phyloP scores from a whole-genome alignment of 129 eudicot genomes.

The Arctium minus region DNA sequence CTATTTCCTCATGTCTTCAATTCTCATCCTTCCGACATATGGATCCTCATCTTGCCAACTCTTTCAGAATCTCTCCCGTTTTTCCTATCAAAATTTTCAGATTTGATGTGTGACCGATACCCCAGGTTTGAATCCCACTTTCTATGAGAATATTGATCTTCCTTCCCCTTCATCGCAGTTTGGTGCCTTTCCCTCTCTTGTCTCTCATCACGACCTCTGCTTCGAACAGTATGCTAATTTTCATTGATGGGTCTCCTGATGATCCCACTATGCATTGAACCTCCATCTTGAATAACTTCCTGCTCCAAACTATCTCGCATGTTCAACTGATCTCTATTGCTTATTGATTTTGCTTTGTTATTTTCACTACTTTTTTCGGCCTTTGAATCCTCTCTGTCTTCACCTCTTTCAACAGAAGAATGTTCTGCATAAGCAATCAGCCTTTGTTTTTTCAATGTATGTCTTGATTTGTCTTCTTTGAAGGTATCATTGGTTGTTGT shows the following conservation, averaged over 20 bases:
- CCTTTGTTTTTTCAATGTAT: slow-evolving; percentile 48
- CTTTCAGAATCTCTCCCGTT: slow-evolving; percentile 70
- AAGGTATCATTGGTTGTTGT: slow-evolving; percentile 19
- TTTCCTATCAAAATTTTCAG: slow-evolving; percentile 54
- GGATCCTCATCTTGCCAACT: slow-evolving; percentile 58
- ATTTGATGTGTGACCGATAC: slow-evolving; percentile 41
- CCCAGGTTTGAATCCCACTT: slow-evolving; percentile 54
- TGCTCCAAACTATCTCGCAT: slow-evolving; percentile 51
- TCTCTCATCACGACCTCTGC: slow-evolving; percentile 55
- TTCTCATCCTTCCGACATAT: slow-evolving; percentile 48
- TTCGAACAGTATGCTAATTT: slow-evolving; percentile 34
- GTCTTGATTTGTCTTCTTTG: slow-evolving; percentile 33
- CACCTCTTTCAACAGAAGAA: slow-evolving; percentile 47
- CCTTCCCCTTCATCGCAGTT: slow-evolving; percentile 50
- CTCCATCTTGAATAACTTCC: slow-evolving; percentile 65
- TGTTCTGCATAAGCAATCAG: slow-evolving; percentile 40
- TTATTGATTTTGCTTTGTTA: slow-evolving; percentile 68
- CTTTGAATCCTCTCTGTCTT: slow-evolving; percentile 56
- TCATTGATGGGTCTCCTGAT: slow-evolving; percentile 39
- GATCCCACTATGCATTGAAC: slow-evolving; percentile 37
- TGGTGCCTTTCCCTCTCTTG: slow-evolving; percentile 47
- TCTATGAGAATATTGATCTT: slow-evolving; percentile 54
- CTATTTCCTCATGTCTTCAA: slow-evolving; percentile 60
- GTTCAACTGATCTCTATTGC: slow-evolving; percentile 44
- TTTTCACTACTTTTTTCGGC: slow-evolving; percentile 74